phyloP scores from a whole-genome alignment of 805 yeast genomes.

The Yarrowia divulgata region DNA sequence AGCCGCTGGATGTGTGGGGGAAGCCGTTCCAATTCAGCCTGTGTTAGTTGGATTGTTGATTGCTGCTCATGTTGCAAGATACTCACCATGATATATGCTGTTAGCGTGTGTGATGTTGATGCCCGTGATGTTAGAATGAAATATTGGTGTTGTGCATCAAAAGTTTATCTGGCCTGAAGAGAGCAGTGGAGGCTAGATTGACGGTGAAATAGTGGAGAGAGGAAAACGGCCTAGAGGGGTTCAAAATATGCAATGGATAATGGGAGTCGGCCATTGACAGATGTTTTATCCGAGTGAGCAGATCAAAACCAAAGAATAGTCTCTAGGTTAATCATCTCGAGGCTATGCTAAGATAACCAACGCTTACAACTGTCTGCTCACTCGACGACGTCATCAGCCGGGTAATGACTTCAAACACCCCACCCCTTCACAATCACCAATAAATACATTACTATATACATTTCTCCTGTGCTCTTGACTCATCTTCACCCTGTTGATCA shows the following conservation, averaged over 20 bases:
- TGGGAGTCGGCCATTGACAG: no score
- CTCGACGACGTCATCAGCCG: no score
- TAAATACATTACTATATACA: slow-evolving; percentile 38
- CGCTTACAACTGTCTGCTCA: no score
- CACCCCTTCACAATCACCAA: neutral
- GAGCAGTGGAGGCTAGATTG: neutral
- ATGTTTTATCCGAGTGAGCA: no score
- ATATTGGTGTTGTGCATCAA: slow-evolving; percentile 20
- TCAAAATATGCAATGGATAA: no score
- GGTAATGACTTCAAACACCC: no score
- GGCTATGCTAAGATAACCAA: no score
- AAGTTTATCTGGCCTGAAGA: slow-evolving; percentile 6
- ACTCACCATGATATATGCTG: slow-evolving; percentile 21
- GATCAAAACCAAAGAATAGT: no score
- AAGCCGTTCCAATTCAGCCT: slow-evolving; percentile 54
- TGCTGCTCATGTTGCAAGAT: neutral
- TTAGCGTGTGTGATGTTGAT: slow-evolving; percentile 27
- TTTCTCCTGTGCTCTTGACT: neutral
- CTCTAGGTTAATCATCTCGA: no score
- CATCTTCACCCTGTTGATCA: slow-evolving; percentile 43
- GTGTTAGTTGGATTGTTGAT: neutral
- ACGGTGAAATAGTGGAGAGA: neutral
- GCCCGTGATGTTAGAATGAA: slow-evolving; percentile 4
- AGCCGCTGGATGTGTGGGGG: slow-evolving; percentile 58
- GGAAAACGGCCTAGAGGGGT: no score